Evolutionary conservation across 2,329 filamentous ascomycete species (phyloP).

Genomic region (Fusarium guadeloupense): DNA sequence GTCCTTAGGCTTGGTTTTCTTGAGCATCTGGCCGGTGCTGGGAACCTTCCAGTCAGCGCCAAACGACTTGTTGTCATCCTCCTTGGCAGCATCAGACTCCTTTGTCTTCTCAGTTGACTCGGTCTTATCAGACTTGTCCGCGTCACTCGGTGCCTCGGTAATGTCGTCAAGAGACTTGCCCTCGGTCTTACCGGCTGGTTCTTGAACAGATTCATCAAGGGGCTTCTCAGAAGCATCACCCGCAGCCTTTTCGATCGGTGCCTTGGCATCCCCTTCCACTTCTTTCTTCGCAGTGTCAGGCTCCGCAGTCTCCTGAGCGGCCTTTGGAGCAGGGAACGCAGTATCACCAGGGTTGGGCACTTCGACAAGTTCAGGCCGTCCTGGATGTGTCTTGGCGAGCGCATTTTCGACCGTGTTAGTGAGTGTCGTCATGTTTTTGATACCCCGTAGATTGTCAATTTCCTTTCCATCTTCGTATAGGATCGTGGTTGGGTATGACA

Average conservation of each 20-base stretch:
- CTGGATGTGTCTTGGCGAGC: conserved; percentile 81
- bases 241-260: conserved; percentile 43
- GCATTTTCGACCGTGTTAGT: conserved; percentile 78
- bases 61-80: conserved; percentile 40
- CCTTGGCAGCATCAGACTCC: conserved; percentile 41
- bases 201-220: conserved; percentile 25
- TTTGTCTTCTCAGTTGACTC: conserved; percentile 38
- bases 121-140: conserved; percentile 38
- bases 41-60: conserved; percentile 45
- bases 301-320: conserved; percentile 7
- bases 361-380: conserved; percentile 72
- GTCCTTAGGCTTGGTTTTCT: conserved; percentile 57
- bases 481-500: conserved; percentile 78
- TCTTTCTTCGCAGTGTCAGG: conserved; percentile 32
- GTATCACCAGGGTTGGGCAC: conserved; percentile 77
- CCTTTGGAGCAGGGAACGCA: conserved; percentile 47
- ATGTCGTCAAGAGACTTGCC: conserved; percentile 33
- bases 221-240: conserved; percentile 32
- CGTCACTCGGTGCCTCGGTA: conserved; percentile 42
- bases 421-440: conserved; percentile 72
- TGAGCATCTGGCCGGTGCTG: conserved; percentile 44
- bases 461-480: conserved; percentile 82
- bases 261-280: conserved; percentile 45
- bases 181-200: conserved; percentile 31
- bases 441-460: conserved; percentile 70